A percentile compares a stretch with the other conserved stretches of the same genome.
Evolutionary conservation across 2,329 filamentous ascomycete species (phyloP).

Genomic region (Cordyceps fumosorosea): DNA sequence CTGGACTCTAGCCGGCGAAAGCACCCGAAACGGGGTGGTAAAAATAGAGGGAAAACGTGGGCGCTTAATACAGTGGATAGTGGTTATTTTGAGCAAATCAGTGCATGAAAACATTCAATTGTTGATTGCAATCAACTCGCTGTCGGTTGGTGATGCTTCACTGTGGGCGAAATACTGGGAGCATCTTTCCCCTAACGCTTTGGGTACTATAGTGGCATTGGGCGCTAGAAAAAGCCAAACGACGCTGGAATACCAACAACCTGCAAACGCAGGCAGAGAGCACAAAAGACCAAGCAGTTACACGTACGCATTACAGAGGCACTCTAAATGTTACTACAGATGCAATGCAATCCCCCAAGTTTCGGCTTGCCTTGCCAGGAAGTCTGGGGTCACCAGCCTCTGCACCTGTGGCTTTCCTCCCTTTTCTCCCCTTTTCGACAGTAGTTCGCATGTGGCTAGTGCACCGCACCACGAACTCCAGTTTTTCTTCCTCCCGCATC

Average conservation of each 20-base stretch:
- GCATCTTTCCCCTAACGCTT: too few relatives aligned
- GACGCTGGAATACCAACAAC: too few relatives aligned
- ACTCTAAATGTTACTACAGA: neutral
- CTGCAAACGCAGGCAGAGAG: too few relatives aligned
- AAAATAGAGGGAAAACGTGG: neutral
- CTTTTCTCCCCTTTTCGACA: neutral
- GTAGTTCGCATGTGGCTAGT: constrained; percentile 10
- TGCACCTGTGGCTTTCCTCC: neutral
- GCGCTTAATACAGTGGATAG: neutral
- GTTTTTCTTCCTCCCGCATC: neutral
- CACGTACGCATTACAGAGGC: too few relatives aligned
- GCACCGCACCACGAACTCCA: neutral
- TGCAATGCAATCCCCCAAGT: neutral
- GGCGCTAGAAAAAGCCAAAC: neutral
- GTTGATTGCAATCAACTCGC: neutral
- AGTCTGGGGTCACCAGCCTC: neutral
- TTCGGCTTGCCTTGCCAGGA: neutral
- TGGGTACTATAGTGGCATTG: too few relatives aligned
- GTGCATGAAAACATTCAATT: neutral
- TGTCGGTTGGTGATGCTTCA: neutral
- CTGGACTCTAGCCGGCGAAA: neutral
- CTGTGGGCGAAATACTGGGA: too few relatives aligned
- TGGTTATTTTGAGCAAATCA: neutral
- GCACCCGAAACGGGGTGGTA: neutral
- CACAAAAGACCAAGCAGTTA: too few relatives aligned